Base-by-base conservation (phyloP, 495 filamentous ascomycete species). In the Tetracladium setigerum region DNA sequence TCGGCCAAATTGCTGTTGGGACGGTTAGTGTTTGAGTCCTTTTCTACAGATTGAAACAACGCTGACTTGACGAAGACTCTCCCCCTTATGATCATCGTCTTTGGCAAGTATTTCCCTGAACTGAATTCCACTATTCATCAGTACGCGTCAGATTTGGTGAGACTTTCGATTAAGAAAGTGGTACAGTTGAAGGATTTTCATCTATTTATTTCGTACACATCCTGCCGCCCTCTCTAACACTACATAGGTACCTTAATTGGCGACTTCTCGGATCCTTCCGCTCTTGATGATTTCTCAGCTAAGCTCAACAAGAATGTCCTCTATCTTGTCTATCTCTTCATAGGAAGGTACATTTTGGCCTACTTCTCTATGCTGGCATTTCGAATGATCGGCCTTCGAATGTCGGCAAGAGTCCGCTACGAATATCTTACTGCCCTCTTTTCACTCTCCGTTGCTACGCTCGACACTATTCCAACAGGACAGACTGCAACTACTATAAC, bases 311-410 rank as follows among this genome's bases (percentile, higher is more conserved):
- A 53, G 52, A 10, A 13, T 30, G 37, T 37, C 3, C 62, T 82
- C 1, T 82, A 72, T 41, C 68, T 85, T 40, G 67, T 82, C 19
- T 82, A 80, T 45, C 61, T 85, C 6, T 84, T 85, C 50, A 69
- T 81, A 41, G 81, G 66, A 8, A 77, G 79, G 52, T 76, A 79
- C 45, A 53, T 70, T 7, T 53, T 81, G 2, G 71, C 70, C 38
- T 83, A 82, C 54, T 60, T 81, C 30, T 66, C 69, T 11, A 70
- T 79, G 64, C 64, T 77, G 30, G 65, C 65, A 22, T 79, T 79
- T 50, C 73, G 77, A 8, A 67, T 76, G 47, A 65, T 70, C 16
- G 74, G 76, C 38, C 62, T 74, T 7, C 62, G 73, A 19, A 76
- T 81, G 33, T 80, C 77, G 4, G 70, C 75, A 0, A 63, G 66